Conservation (phyloP, 1,284 basidiomycete genomes). For the Ceratobasidium sp. region DNA sequence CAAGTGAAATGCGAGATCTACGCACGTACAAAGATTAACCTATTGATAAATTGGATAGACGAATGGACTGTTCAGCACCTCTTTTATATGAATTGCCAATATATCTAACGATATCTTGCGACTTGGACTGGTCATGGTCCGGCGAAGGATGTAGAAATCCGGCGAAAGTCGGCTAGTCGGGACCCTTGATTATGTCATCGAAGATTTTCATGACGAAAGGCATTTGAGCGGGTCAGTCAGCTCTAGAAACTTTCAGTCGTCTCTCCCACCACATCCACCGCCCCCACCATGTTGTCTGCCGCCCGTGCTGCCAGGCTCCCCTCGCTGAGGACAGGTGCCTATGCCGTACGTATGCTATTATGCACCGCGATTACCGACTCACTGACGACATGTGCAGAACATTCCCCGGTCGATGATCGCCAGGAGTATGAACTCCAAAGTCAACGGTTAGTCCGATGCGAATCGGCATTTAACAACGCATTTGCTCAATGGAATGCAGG, state of each 20-base stretch:
- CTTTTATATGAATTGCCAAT: too few relatives aligned
- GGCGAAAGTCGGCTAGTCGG: slow-evolving; percentile 1
- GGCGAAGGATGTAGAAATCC: slow-evolving; percentile 31
- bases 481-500: slow-evolving; percentile 53
- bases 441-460: slow-evolving; percentile 36
- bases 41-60: too few relatives aligned
- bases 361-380: not conserved
- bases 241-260: not conserved
- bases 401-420: slow-evolving; percentile 43
- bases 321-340: slow-evolving; percentile 66
- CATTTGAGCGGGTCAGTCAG: slow-evolving; percentile 13
- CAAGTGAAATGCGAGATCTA: too few relatives aligned
- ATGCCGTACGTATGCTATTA: slow-evolving; percentile 62
- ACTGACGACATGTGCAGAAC: slow-evolving; percentile 25
- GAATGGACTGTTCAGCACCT: too few relatives aligned
- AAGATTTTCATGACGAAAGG: slow-evolving; percentile 10
- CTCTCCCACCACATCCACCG: slow-evolving; percentile 53
- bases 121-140: not conserved
- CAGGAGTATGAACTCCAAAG: slow-evolving; percentile 45
- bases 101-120: too few relatives aligned
- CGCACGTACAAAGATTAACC: too few relatives aligned
- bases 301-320: slow-evolving; percentile 66
- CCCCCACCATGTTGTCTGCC: slow-evolving; percentile 69
- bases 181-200: slow-evolving; percentile 27
- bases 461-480: not conserved